Percentiles rank a stretch among this genome's conserved stretches.
These are phyloP conservation scores for Pelargonium myrrhifolium DNA, from an alignment of 441 rosid genomes.

Conservation along the genomic window DNA sequence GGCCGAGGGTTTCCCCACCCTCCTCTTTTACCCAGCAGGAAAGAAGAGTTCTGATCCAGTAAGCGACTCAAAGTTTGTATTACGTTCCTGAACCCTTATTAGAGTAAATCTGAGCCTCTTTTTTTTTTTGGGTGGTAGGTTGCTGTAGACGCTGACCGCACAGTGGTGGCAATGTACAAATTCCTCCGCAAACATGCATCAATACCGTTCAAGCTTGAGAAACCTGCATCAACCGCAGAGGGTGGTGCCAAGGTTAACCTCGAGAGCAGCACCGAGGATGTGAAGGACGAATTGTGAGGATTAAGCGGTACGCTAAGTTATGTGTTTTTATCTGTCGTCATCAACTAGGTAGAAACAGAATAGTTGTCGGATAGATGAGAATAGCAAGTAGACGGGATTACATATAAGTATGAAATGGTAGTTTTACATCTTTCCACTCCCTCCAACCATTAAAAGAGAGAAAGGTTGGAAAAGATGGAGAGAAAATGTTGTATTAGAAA, in stretches of 20 bases:
- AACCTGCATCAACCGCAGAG: conserved; percentile 46
- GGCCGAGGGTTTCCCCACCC: conserved; percentile 88
- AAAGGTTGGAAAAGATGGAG: no score
- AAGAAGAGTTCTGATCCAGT: conserved; percentile 94
- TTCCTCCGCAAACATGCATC: conserved; percentile 84
- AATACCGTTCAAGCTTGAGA: conserved; percentile 86
- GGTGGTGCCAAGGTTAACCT: conserved; percentile 28
- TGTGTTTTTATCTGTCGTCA: conserved; percentile 2
- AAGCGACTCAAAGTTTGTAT: conserved; percentile 24
- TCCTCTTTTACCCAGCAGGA: conserved; percentile 95
- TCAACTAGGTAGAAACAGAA: background rate
- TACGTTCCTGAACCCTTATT: background rate
- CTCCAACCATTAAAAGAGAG: no score
- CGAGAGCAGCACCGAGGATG: conserved; percentile 19
- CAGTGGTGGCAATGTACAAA: conserved; percentile 87
- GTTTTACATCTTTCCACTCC: no score
- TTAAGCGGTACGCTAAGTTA: background rate
- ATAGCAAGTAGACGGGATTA: background rate
- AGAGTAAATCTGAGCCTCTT: background rate
- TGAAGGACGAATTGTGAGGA: conserved; percentile 1
- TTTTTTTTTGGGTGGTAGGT: conserved; percentile 36
- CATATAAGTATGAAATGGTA: no score
- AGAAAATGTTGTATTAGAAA: no score
- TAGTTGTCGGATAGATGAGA: background rate
- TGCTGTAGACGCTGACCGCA: conserved; percentile 74